phyloP scores from a whole-genome alignment of 2,329 filamentous ascomycete genomes.

The Colletotrichum sp. region DNA sequence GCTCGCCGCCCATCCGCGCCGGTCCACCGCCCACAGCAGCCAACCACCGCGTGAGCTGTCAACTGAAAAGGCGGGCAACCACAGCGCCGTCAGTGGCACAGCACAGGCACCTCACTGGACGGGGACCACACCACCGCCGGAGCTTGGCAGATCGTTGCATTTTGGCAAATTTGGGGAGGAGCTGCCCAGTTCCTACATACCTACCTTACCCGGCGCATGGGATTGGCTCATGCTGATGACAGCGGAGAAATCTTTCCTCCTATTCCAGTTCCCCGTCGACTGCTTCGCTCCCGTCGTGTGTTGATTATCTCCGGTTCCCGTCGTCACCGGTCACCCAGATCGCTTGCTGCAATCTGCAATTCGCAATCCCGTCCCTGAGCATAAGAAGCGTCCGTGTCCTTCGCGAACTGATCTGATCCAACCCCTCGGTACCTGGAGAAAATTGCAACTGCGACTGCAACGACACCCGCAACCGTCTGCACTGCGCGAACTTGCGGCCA shows the following conservation, averaged over 20 bases:
- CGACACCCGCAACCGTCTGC: background rate
- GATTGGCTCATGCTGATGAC: background rate
- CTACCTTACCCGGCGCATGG: background rate
- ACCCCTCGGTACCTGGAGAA: background rate
- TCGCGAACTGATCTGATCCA: background rate
- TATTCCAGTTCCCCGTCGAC: background rate
- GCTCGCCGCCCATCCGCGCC: background rate
- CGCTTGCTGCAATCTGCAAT: background rate
- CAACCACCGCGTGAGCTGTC: background rate
- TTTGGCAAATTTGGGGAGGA: constrained; percentile 2
- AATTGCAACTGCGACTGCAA: background rate
- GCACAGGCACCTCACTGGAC: background rate
- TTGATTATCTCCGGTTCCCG: background rate
- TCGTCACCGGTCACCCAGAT: background rate
- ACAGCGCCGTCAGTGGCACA: background rate
- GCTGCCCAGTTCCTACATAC: background rate
- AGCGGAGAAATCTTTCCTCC: constrained; percentile 4
- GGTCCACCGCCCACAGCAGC: background rate
- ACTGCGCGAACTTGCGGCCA: background rate
- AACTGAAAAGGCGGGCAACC: background rate
- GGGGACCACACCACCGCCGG: background rate
- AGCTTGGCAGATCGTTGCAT: constrained; percentile 3
- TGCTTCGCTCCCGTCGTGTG: background rate
- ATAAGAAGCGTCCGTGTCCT: background rate
- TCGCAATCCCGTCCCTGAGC: background rate